Conservation (phyloP, 2,329 filamentous ascomycete genomes). For the Reticulascus tulasneorum region DNA sequence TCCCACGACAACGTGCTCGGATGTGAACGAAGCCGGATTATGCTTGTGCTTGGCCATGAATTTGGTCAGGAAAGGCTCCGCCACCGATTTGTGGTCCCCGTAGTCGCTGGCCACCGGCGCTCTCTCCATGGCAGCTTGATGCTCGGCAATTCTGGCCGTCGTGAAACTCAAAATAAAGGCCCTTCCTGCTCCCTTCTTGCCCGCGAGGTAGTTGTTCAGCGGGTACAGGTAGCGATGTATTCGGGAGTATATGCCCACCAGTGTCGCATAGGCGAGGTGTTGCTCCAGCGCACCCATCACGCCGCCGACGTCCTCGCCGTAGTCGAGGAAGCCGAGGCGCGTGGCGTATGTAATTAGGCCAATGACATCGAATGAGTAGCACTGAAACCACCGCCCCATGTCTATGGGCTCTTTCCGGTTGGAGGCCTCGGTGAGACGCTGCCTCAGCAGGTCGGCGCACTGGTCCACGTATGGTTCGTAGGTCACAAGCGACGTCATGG, state of each 20-base stretch:
- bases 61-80: constrained; percentile 3
- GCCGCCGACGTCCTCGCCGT: constrained; percentile 38
- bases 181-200: constrained; percentile 18
- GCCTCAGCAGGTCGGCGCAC: constrained; percentile 36
- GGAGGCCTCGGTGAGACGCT: constrained; percentile 32
- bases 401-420: constrained; percentile 25
- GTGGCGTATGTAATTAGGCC: constrained; percentile 40
- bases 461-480: constrained; percentile 48
- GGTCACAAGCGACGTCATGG: constrained; percentile 41
- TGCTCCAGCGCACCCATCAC: constrained; percentile 34
- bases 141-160: constrained; percentile 10
- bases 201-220: constrained; percentile 17
- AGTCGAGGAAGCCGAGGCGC: constrained; percentile 40
- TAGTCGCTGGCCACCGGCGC: too few relatives aligned
- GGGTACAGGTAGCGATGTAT: constrained; percentile 14
- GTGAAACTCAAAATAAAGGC: constrained; percentile 23
- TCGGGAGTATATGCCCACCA: constrained; percentile 22
- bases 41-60: constrained; percentile 30
- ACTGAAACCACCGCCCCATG: constrained; percentile 39
- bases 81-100: too few relatives aligned
- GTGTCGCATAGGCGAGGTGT: constrained; percentile 28
- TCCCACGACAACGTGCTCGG: constrained; percentile 17
- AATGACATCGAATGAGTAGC: constrained; percentile 48
- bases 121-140: too few relatives aligned
- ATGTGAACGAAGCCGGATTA: constrained; percentile 34